Base-by-base conservation (phyloP, 345 rosid genomes). In the Rubroshorea leprosula region DNA sequence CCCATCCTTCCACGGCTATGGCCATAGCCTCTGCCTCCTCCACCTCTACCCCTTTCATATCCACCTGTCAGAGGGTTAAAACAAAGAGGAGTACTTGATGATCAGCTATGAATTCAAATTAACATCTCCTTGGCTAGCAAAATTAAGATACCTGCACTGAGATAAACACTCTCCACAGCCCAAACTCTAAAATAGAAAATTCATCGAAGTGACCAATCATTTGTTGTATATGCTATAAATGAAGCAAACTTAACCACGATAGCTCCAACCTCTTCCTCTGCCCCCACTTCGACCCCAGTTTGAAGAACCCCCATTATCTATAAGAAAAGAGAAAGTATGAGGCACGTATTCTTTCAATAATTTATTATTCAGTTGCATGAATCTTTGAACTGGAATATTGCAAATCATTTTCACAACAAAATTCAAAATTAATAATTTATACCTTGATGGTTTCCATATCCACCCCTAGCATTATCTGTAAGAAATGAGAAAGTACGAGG, bases 1-100 rank as follows among this genome's bases (percentile, higher is more conserved):
- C 80, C 85, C 81, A 68, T 78, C 72, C 96, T 74, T 51, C 70
- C 75, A 55, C 71, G 74, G 27, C 69, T 78, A 18, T 71, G 70
- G 24, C 62, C 54, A 63, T 67, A 69, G 12, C 76, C 71, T 10
- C 80, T 66, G 11, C 60, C 60, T 3, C 60, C 60, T 20, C 60
- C 60, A 6, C 56, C 50, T 55, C 68, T 55, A 23, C 56, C 68
- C n/a, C 61, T 56, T 55, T 71, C 76, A 47, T 65, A 72, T 62
- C 74, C 74, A 61, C 63, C 79, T 75, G 62, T 16, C 62, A 60
- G 17, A 31, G 10, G 21, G 17, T 31, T 45, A 46, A 58, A 47
- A 5, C 18, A 18, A 23, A 38, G 25, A 25, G 45, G 2, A 27
- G 44, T 23, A 16, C 5, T 57, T 57, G 14, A 1, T 1, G 23